Evolutionary conservation across 108 stramenopile genomes (phyloP), one percentile per base, ranked within the genome.

Genomic region (Nannochloropsis granulata): DNA sequence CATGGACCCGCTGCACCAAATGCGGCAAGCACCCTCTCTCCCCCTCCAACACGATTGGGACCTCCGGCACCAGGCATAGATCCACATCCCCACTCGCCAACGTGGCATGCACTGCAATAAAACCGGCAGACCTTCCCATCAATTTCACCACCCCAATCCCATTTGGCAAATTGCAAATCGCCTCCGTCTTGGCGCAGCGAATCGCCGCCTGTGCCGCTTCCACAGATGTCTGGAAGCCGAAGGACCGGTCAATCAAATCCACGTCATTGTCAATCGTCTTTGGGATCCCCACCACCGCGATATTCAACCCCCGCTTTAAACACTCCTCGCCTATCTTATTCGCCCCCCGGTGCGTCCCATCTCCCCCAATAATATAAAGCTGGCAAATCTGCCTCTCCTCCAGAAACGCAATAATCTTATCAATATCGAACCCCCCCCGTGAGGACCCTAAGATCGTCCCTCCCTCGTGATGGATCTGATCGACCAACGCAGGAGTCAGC

Each of bases 331-430:
- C 94, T 44, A 90, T 45, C 86, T 89, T 87, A 84, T 93, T 93
- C 34, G 96, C 96, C 25, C 96, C 98, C 13, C 98, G 92, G 90
- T 97, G 97, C 26, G 98, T 99, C 34, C 98, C 98, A 90, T 99
- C 98, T 13, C 98, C 98, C 43, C 98, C 98, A 90, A 99, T 95
- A 25, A 99, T 94, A 89, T 93, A 99, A 13, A 99, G 89, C 83
- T 96, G 95, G 80, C 91, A 91, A 81, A 97, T 92, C 26, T 92
- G 91, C 79, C 92, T 87, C 12, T 89, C 93, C 16, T 93, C 89
- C 12, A 95, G 24, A 79, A 90, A 91, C 24, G 24, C 43, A 26
- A 89, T 84, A 85, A 96, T 97, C 84, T 94, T 95, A 13, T 97
- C 97, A 12, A 95, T 85, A 83, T 97, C 94, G 84, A 97, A 97